Percentiles rank a stretch among this genome's conserved stretches.
Conservation (phyloP, 257 asterid genomes). For the Eustoma russellianum region DNA sequence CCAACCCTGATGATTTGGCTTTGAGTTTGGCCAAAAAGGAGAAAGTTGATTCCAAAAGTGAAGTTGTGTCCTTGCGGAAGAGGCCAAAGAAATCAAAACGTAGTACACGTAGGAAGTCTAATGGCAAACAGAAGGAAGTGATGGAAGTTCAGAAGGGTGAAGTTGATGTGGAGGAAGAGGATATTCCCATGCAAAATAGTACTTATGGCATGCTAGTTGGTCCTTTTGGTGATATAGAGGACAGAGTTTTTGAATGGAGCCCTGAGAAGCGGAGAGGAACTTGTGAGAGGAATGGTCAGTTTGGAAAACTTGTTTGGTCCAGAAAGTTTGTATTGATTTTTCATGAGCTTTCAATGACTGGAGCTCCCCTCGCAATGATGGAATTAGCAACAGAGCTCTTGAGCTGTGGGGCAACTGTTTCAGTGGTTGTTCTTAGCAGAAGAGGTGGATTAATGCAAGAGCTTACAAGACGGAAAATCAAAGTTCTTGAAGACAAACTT, state of each 20-base stretch:
- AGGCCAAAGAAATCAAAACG: constrained; percentile 43
- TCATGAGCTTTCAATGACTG: constrained; percentile 96
- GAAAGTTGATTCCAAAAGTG: constrained; percentile 15
- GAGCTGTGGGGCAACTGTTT: constrained; percentile 94
- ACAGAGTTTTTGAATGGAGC: constrained; percentile 76
- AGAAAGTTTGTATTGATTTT: constrained; percentile 83
- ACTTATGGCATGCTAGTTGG: constrained; percentile 84
- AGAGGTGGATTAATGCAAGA: constrained; percentile 89
- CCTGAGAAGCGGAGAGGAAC: constrained; percentile 85
- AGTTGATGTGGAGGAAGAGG: constrained; percentile 49
- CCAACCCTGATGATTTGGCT: constrained; percentile 25
- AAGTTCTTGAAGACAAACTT: constrained; percentile 71
- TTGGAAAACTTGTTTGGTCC: constrained; percentile 97
- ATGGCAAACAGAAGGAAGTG: constrained; percentile 32
- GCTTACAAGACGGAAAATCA: constrained; percentile 77
- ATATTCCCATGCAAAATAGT: constrained; percentile 59
- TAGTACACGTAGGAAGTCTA: constrained; percentile 41
- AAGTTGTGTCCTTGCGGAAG: constrained; percentile 29
- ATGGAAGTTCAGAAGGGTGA: constrained; percentile 31
- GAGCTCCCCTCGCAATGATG: constrained; percentile 99
- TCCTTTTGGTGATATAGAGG: constrained; percentile 88
- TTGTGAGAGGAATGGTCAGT: constrained; percentile 89
- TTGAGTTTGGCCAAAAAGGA: constrained; percentile 33
- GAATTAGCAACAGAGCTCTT: constrained; percentile 90
- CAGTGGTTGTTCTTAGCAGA: constrained; percentile 67